A percentile compares a stretch with the other conserved stretches of the same genome.
Conservation (phyloP, 2,329 filamentous ascomycete species). For the Biscogniauxia sp. region DNA sequence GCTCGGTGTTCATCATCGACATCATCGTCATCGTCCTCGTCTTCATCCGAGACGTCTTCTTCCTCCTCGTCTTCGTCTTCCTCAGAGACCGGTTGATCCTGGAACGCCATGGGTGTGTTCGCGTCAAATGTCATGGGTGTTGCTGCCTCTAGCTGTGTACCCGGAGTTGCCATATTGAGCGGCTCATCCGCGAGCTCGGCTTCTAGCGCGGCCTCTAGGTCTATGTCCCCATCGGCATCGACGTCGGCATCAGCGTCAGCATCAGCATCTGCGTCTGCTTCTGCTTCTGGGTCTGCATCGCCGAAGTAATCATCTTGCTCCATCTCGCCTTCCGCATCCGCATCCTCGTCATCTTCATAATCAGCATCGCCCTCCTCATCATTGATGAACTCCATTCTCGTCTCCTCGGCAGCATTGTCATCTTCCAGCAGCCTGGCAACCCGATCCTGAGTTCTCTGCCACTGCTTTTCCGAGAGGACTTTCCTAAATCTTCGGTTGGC, state of each 20-base stretch:
- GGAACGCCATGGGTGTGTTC: slow-evolving; percentile 42
- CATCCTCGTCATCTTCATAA: slow-evolving; percentile 41
- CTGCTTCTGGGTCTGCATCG: slow-evolving; percentile 43
- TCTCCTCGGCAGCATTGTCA: slow-evolving; percentile 61
- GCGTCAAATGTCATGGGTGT: slow-evolving; percentile 46
- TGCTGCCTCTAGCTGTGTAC: slow-evolving; percentile 40
- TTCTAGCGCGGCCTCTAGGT: slow-evolving; percentile 54
- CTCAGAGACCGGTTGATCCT: slow-evolving; percentile 46
- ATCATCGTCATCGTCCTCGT: slow-evolving; percentile 53
- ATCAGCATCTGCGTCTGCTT: slow-evolving; percentile 45
- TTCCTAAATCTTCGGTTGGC: slow-evolving; percentile 81
- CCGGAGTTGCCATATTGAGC: slow-evolving; percentile 39
- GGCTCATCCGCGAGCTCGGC: slow-evolving; percentile 16
- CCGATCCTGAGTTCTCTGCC: slow-evolving; percentile 78
- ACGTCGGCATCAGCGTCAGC: slow-evolving; percentile 39
- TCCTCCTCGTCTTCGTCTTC: slow-evolving; percentile 44
- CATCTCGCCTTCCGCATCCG: slow-evolving; percentile 42
- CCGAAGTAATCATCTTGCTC: slow-evolving; percentile 34
- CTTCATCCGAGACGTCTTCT: slow-evolving; percentile 47
- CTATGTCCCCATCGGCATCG: slow-evolving; percentile 36
- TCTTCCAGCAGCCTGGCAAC: slow-evolving; percentile 71
- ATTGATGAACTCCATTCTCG: slow-evolving; percentile 65
- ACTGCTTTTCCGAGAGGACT: slow-evolving; percentile 76
- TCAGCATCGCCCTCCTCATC: slow-evolving; percentile 40
- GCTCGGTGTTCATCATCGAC: slow-evolving; percentile 53